A percentile compares a stretch with the other conserved stretches of the same genome.
These are phyloP conservation scores for Paramecium primaurelia DNA, from an alignment of 73 alveolate species.

Conservation along the genomic window DNA sequence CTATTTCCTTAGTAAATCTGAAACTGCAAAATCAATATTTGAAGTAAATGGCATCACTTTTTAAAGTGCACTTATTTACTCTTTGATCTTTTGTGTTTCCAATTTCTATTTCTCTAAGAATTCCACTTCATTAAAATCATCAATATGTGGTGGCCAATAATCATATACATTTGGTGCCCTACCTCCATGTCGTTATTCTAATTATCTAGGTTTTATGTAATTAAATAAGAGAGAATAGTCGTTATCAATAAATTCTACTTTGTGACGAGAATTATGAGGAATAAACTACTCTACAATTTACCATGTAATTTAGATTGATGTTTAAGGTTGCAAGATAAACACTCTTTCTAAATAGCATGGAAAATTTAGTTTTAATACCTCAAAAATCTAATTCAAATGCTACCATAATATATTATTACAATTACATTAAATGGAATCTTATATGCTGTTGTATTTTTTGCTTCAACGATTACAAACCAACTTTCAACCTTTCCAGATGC, in stretches of 20 bases:
- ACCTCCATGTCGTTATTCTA: not conserved
- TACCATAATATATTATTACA: not conserved
- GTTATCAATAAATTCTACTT: not conserved
- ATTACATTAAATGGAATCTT: not conserved
- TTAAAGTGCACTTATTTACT: not conserved
- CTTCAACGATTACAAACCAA: slow-evolving; percentile 23
- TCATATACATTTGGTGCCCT: slow-evolving; percentile 2
- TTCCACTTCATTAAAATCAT: not conserved
- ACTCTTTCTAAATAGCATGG: slow-evolving; percentile 14
- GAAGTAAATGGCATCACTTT: not conserved
- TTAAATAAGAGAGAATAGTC: not conserved
- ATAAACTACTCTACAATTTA: slow-evolving; percentile 23
- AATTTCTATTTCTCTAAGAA: not conserved
- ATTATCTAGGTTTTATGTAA: not conserved
- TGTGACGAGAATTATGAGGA: slow-evolving; percentile 33
- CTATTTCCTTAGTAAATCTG: not conserved
- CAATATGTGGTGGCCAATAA: slow-evolving; percentile 35
- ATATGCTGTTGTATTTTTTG: not conserved
- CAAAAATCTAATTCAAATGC: not conserved
- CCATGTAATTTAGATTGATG: slow-evolving; percentile 23
- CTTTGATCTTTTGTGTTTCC: not conserved
- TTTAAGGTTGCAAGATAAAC: not conserved
- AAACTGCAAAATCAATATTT: not conserved
- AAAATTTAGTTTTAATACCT: not conserved
- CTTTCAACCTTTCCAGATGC: not conserved